Conservation (phyloP, 2,329 filamentous ascomycete genomes). For the Stachybotrys elegans region DNA sequence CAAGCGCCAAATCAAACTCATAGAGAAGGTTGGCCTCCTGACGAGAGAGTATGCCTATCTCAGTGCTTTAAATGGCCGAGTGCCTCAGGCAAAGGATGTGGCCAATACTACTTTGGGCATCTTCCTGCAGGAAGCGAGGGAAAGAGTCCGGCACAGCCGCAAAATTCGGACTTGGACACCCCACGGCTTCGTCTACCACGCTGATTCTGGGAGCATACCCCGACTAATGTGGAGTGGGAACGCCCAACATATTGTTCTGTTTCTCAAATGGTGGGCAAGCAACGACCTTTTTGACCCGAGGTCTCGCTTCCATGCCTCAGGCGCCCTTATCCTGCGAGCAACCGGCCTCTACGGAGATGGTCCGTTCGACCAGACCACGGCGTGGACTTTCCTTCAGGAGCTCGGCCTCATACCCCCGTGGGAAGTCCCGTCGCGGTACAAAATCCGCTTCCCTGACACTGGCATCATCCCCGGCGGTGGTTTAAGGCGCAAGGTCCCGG, state of each 20-base stretch:
- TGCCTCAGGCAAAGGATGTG: conserved; percentile 12
- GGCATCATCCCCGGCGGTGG: conserved; percentile 36
- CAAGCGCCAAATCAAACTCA: conserved; percentile 19
- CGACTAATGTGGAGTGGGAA: conserved; percentile 22
- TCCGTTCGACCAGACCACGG: conserved; percentile 34
- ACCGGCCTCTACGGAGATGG: conserved; percentile 53
- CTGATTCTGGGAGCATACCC: conserved; percentile 12
- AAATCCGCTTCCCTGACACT: conserved; percentile 47
- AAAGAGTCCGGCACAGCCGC: conserved; percentile 47
- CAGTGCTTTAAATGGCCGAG: conserved; percentile 10
- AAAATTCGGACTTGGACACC: conserved; percentile 41
- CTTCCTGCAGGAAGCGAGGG: conserved; percentile 46
- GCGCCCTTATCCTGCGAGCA: conserved; percentile 58
- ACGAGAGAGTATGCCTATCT: conserved; percentile 25
- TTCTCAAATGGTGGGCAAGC: conserved; percentile 65
- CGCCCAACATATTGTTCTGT: conserved; percentile 52
- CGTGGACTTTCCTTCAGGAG: conserved; percentile 69
- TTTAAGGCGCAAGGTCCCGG: conserved; percentile 29
- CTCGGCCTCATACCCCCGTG: conserved; percentile 66
- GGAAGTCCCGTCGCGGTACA: conserved; percentile 63
- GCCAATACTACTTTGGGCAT: conserved; percentile 22
- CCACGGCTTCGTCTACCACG: conserved; percentile 37
- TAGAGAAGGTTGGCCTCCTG: conserved; percentile 24
- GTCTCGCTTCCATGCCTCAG: conserved; percentile 55
- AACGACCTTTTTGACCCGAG: conserved; percentile 46